phyloP scores from a whole-genome alignment of 208 protist genomes.

The Willaertia magna region DNA sequence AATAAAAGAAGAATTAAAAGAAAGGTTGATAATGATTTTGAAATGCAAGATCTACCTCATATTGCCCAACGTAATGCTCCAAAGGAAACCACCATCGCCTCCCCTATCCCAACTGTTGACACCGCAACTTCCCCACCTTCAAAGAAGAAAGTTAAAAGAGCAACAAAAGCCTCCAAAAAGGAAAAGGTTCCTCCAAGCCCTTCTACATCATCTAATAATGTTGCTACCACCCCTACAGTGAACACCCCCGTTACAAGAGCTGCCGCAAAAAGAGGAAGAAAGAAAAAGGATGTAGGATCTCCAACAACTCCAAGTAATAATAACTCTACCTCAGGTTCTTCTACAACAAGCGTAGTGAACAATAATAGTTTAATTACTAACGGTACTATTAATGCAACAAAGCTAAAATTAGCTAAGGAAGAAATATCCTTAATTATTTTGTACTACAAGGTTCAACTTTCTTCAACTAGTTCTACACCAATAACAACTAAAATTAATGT shows the following conservation, averaged over 20 bases:
- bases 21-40: too few relatives aligned
- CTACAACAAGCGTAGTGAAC: neutral
- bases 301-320: neutral
- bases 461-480: neutral
- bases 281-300: too few relatives aligned
- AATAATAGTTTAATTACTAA: too few relatives aligned
- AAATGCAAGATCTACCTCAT: too few relatives aligned
- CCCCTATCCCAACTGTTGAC: neutral
- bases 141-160: neutral
- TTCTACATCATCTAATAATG: neutral
- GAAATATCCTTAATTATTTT: too few relatives aligned
- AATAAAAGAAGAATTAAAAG: too few relatives aligned
- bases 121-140: neutral
- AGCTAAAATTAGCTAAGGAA: too few relatives aligned
- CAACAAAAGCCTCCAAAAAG: too few relatives aligned
- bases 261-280: neutral
- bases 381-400: too few relatives aligned
- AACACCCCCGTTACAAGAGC: neutral
- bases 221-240: neutral
- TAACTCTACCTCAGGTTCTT: neutral
- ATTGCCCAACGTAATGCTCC: too few relatives aligned
- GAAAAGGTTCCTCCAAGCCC: too few relatives aligned
- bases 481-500: neutral
- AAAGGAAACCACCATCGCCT: neutral
- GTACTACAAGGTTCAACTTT: neutral